phyloP scores from a whole-genome alignment of 148 eudicot species.

The Beta vulgaris region DNA sequence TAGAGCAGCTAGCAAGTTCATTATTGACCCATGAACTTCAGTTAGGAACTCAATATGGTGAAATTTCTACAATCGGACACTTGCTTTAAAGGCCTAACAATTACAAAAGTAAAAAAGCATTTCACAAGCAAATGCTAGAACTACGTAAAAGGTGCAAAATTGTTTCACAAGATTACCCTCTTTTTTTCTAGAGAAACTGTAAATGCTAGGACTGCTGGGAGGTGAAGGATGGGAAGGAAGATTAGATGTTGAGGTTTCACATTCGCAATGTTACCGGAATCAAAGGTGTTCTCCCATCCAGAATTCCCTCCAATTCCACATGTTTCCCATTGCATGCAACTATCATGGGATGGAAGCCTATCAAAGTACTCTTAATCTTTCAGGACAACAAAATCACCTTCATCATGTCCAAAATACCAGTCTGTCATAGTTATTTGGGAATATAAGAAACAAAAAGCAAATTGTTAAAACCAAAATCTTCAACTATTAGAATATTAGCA shows the following conservation, averaged over 20 bases:
- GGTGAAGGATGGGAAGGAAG: no score
- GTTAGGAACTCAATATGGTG: no score
- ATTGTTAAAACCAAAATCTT: neutral
- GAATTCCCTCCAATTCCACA: constrained; percentile 34
- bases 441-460: neutral
- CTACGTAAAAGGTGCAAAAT: no score
- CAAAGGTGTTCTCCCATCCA: constrained; percentile 35
- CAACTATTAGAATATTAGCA: neutral
- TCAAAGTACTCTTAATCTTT: constrained; percentile 46
- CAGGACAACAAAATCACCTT: constrained; percentile 54
- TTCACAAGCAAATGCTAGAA: no score
- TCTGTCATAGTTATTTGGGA: constrained; percentile 50
- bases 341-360: constrained; percentile 55
- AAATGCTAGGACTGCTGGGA: no score
- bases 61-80: no score
- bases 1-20: no score
- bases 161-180: no score
- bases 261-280: constrained; percentile 24
- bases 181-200: no score
- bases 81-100: no score
- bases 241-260: constrained; percentile 26
- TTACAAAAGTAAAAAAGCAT: no score
- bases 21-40: no score
- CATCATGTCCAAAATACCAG: constrained; percentile 51
- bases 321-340: constrained; percentile 56